phyloP scores from a whole-genome alignment of 2,329 filamentous ascomycete genomes.

The Didymella keratinophila region DNA sequence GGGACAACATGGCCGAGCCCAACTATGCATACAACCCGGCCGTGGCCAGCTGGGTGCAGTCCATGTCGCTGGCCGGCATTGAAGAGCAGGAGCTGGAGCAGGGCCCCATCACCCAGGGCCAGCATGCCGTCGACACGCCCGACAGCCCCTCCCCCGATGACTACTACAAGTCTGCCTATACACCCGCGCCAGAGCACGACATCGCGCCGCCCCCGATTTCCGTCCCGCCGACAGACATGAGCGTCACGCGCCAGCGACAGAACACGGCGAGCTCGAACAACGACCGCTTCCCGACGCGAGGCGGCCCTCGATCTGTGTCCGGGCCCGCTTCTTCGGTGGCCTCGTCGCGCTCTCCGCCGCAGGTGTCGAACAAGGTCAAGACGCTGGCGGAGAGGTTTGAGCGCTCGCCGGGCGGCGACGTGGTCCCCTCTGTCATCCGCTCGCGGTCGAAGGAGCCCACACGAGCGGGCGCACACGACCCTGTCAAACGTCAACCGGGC shows the following conservation, averaged over 20 bases:
- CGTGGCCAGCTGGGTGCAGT: slow-evolving; percentile 48
- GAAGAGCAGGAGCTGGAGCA: slow-evolving; percentile 17
- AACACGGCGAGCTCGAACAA: slow-evolving; percentile 34
- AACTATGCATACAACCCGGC: slow-evolving; percentile 44
- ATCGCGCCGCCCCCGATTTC: slow-evolving; percentile 19
- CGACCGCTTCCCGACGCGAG: slow-evolving; percentile 35
- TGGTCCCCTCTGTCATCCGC: slow-evolving; percentile 30
- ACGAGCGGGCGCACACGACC: slow-evolving; percentile 25
- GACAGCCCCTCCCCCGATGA: slow-evolving; percentile 39
- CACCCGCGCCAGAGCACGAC: slow-evolving; percentile 23
- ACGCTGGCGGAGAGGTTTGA: slow-evolving; percentile 50
- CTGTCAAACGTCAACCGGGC: slow-evolving; percentile 23
- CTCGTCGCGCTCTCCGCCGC: slow-evolving; percentile 31
- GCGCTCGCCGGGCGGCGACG: slow-evolving; percentile 38
- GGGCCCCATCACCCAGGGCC: neutral
- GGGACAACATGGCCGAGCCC: slow-evolving; percentile 43
- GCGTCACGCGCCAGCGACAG: slow-evolving; percentile 39
- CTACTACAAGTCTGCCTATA: slow-evolving; percentile 41
- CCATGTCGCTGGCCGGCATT: slow-evolving; percentile 40
- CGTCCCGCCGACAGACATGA: slow-evolving; percentile 26
- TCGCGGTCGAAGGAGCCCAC: slow-evolving; percentile 33
- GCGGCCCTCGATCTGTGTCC: slow-evolving; percentile 41
- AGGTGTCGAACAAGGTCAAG: slow-evolving; percentile 45
- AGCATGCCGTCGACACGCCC: slow-evolving; percentile 25
- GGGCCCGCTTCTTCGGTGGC: slow-evolving; percentile 39